Evolutionary conservation across 2,329 filamentous ascomycete genomes (phyloP).

Genomic region (Sporothrix globosa): DNA sequence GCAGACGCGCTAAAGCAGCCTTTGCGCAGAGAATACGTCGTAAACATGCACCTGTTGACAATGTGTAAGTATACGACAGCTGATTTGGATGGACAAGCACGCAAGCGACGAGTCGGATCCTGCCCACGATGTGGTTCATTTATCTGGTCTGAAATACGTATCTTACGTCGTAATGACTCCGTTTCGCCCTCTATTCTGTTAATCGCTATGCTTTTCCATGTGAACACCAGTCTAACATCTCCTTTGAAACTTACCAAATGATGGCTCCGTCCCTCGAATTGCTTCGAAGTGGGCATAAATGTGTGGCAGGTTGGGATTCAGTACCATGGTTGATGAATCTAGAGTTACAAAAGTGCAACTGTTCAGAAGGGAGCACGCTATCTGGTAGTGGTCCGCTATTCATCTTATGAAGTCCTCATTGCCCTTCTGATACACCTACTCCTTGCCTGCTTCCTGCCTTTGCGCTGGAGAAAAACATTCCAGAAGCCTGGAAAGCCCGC

Average conservation of each 20-base stretch:
- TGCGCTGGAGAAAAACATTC: not conserved
- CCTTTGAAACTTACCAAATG: too few species aligned
- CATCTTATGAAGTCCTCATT: not conserved
- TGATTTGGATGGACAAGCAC: not conserved
- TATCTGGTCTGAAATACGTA: not conserved
- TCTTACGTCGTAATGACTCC: not conserved
- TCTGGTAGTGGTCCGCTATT: not conserved
- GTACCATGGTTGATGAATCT: conserved; percentile 17
- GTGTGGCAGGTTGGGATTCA: conserved; percentile 22
- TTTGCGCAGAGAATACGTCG: not conserved
- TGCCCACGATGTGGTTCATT: not conserved
- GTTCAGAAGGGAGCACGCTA: too few species aligned
- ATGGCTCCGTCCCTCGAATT: not conserved
- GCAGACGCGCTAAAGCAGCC: not conserved
- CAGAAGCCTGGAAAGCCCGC: not conserved
- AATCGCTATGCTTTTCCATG: not conserved
- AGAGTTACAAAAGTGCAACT: not conserved
- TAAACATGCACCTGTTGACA: too few species aligned
- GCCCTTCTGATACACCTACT: not conserved
- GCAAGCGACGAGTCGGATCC: conserved; percentile 1
- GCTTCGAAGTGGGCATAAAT: conserved; percentile 26
- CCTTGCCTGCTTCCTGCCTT: too few species aligned
- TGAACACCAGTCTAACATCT: not conserved
- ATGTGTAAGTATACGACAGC: not conserved
- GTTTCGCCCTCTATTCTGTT: too few species aligned